Evolutionary conservation across 345 rosid genomes (phyloP), one percentile per base, ranked within the genome.

Genomic region (Leavenworthia alabamica): DNA sequence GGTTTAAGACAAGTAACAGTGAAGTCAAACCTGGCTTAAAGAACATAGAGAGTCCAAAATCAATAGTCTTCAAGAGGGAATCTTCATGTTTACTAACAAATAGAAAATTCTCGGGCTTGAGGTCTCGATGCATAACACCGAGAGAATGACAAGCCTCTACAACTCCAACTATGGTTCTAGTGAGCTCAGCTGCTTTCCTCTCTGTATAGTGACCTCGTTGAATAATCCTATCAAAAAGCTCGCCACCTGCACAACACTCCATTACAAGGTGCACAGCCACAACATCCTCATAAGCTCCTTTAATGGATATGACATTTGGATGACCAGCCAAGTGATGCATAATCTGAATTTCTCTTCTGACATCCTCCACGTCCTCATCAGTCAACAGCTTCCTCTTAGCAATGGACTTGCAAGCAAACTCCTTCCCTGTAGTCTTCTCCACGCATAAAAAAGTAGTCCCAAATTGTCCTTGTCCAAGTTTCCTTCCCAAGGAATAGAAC

Each of bases 321-420:
- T 86, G 85, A 58, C 97, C 97, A 3, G 90, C 82, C 71, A 86
- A 75, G 53, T 89, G 97, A 64, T 89, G 92, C 97, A 89, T 89
- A 60, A 89, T 89, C 79, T 82, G 92, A 66, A 89, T 82, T 53
- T 89, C 97, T 24, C 97, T 80, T 66, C 92, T 76, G 27, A 89
- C 97, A 75, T 89, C 97, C 52, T 86, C 97, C 20, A 89, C 97
- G 35, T 89, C 96, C 64, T 89, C 96, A 20, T 75, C 83, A 20
- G 85, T 77, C 43, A 84, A 35, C 23, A 89, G 59, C 80, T 89
- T 89, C 76, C 95, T 83, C 80, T 89, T 89, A 2, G 97, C 91
- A 22, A 89, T 89, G 8, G 97, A 84, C 74, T 89, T 89, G 73
- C 95, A 89, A 0, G 97, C 97, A 48, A 67, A 89, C 59, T 86